These are phyloP conservation scores for Chionographis japonica DNA, from an alignment of 106 monocot species.

Conservation along the genomic window DNA sequence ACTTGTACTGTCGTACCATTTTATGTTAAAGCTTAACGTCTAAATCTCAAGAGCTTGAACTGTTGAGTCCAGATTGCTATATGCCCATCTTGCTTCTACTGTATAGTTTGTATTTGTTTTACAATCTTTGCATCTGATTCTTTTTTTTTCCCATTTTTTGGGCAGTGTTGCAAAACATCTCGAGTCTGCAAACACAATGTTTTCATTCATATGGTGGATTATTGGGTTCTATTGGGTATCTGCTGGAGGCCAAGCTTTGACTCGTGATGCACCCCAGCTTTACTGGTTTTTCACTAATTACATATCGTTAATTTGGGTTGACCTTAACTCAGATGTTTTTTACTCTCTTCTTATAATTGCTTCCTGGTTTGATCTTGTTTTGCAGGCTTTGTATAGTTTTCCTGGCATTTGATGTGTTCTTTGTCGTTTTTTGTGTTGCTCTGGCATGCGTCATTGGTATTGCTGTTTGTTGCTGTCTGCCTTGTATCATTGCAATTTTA, in stretches of 20 bases:
- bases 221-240: conserved; percentile 94
- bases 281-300: conserved; percentile 53
- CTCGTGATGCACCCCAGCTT: conserved; percentile 68
- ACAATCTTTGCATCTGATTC: not conserved
- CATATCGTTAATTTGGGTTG: not conserved
- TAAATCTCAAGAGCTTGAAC: too few species aligned
- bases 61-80: too few species aligned
- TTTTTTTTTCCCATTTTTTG: not conserved
- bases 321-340: not conserved
- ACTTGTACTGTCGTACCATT: too few species aligned
- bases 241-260: conserved; percentile 66
- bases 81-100: not conserved
- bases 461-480: conserved; percentile 81
- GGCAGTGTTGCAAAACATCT: conserved; percentile 65
- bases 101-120: not conserved
- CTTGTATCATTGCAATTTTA: conserved; percentile 78
- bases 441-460: conserved; percentile 68
- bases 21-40: not conserved
- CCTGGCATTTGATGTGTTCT: conserved; percentile 85
- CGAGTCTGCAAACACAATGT: conserved; percentile 92
- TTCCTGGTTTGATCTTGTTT: conserved; percentile 9
- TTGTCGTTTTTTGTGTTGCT: conserved; percentile 78
- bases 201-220: conserved; percentile 96
- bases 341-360: not conserved
- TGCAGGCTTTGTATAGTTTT: conserved; percentile 76